Evolutionary conservation across 129 eudicot species (phyloP), one percentile per base, ranked within the genome.

Genomic region (Smallanthus sonchifolius): DNA sequence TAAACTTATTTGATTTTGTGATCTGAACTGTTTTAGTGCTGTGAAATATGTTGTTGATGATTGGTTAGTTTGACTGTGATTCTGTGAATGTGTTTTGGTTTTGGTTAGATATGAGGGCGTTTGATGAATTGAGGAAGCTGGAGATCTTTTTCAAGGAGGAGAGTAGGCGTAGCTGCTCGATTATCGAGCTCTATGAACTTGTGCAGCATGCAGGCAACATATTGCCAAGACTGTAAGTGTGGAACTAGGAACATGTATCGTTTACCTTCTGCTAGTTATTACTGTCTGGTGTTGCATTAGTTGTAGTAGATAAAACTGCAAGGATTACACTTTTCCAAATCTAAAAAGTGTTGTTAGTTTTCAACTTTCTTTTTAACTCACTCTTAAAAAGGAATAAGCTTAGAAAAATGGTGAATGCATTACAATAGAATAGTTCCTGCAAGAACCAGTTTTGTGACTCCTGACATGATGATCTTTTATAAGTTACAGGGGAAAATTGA

Each of bases 131-230:
- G 86, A 87, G 97, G 80, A 94, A 84, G 81, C 82, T 94, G 68
- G 98, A 94, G 83, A 80, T 94, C 38, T 94, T 90, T 75, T 94
- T 94, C 75, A 80, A 75, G 82, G 98, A 94, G 83, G 98, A 94
- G 84, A 83, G 91, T 28, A 79, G 70, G 67, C 97, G 97, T 2
- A 92, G 96, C 45, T 90, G 97, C 87, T 94, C 97, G 14, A 86
- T 91, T 48, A 90, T 90, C n/a, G 98, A 94, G 88, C 91, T 94
- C 30, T 94, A 94, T 69, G 98, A 94, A 81, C 97, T 94, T 52
- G 98, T 94, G 75, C 98, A 94, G 84, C 97, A 94, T 47, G 98
- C 98, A 10, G 98, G 98, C 70, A 94, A 94, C 84, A 88, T 94
- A 35, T 88, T 94, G 81, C 98, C 98, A 4, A 84, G 98, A 86